These are phyloP conservation scores for Hygrophoropsis aurantiaca DNA, from an alignment of 768 basidiomycete genomes.

Conservation along the genomic window DNA sequence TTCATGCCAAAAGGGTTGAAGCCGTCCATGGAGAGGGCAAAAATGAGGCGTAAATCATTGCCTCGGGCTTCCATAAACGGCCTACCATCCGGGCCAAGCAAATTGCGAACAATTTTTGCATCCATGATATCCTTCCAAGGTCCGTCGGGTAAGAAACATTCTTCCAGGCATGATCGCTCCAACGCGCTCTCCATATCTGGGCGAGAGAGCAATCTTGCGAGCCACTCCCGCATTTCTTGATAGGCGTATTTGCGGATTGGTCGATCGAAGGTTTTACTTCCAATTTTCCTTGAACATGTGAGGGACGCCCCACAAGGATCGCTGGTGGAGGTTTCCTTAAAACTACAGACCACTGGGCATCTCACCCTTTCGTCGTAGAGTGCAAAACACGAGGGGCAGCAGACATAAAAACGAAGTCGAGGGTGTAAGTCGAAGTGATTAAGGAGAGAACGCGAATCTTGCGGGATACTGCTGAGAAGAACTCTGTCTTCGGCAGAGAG, in stretches of 20 bases:
- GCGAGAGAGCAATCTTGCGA: conserved; percentile 21
- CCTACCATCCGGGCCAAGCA: too few species aligned
- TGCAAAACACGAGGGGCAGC: conserved; percentile 27
- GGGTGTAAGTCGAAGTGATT: conserved; percentile 18
- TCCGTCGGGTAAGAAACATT: too few species aligned
- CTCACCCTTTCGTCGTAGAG: conserved; percentile 14
- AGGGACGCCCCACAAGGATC: too few species aligned
- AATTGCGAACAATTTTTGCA: too few species aligned
- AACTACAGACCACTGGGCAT: conserved; percentile 19
- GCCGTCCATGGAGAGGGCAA: conserved; percentile 30
- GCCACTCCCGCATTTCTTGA: conserved; percentile 28
- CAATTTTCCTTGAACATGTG: too few species aligned
- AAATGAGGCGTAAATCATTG: conserved; percentile 25
- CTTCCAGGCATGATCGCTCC: too few species aligned
- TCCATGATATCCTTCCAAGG: too few species aligned
- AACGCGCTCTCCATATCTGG: conserved; percentile 25
- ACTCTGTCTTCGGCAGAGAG: too few species aligned
- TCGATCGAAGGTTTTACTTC: conserved; percentile 1
- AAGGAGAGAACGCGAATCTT: too few species aligned
- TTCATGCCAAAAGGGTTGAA: conserved; percentile 33
- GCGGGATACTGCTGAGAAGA: too few species aligned
- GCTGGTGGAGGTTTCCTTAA: conserved; percentile 11
- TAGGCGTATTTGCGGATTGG: conserved; percentile 17
- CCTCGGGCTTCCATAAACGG: too few species aligned
- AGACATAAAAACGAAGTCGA: conserved; percentile 13